These are phyloP conservation scores for Euphorbia tirucalli DNA, from an alignment of 345 rosid species.

Conservation along the genomic window DNA sequence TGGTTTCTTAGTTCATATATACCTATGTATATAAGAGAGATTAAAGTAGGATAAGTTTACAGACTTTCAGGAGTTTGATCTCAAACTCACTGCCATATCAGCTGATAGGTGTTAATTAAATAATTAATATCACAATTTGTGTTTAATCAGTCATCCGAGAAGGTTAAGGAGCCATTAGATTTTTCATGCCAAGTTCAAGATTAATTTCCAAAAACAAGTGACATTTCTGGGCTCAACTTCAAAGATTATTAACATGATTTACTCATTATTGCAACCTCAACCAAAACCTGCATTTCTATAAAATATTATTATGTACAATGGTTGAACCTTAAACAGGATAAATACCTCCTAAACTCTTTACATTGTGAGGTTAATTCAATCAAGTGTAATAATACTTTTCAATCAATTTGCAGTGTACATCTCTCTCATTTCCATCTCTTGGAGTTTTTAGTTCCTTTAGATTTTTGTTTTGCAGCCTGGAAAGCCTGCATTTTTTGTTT, in stretches of 20 bases:
- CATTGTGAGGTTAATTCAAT: conserved; percentile 18
- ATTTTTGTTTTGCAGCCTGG: conserved; percentile 84
- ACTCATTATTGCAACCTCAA: neutral
- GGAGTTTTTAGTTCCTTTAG: conserved; percentile 73
- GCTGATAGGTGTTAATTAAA: too few relatives aligned
- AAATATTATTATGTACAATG: conserved; percentile 27
- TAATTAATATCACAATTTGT: too few relatives aligned
- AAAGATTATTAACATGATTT: neutral
- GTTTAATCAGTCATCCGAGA: too few relatives aligned
- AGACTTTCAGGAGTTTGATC: too few relatives aligned
- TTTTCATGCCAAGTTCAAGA: too few relatives aligned
- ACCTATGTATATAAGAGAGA: too few relatives aligned
- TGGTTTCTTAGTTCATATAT: too few relatives aligned
- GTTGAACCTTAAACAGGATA: neutral
- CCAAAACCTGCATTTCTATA: conserved; percentile 7
- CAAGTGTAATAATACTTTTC: neutral
- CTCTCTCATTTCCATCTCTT: conserved; percentile 89
- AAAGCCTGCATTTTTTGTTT: conserved; percentile 86
- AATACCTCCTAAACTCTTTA: conserved; percentile 8
- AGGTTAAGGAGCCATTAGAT: too few relatives aligned
- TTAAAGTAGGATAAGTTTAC: too few relatives aligned
- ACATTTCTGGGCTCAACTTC: too few relatives aligned
- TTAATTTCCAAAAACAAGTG: too few relatives aligned
- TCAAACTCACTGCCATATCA: too few relatives aligned
- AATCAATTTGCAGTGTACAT: neutral